A percentile compares a stretch with the other conserved stretches of the same genome.
These are phyloP conservation scores for Boletus subcaerulescens DNA, from an alignment of 768 basidiomycete species.

Conservation along the genomic window DNA sequence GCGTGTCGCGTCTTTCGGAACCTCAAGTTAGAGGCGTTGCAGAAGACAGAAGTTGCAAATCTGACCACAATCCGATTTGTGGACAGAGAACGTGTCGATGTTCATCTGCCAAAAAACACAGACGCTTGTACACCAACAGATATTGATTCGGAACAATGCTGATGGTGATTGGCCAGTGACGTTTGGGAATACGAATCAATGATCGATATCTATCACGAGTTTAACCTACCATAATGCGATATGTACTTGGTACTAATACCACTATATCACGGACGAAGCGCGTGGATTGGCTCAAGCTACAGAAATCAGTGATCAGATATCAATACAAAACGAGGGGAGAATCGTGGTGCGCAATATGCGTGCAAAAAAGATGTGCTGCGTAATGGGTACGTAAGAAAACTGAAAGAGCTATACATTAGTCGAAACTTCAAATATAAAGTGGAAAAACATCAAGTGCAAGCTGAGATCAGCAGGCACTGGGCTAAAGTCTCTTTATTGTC, in stretches of 20 bases:
- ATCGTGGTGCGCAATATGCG: not conserved
- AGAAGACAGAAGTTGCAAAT: conserved; percentile 5
- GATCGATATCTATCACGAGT: not conserved
- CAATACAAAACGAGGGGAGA: conserved; percentile 18
- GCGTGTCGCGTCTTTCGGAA: conserved; percentile 36
- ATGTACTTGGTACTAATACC: too few species aligned
- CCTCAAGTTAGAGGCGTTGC: conserved; percentile 21
- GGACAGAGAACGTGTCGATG: not conserved
- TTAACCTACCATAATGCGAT: not conserved
- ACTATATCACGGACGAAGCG: not conserved
- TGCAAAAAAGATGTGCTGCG: not conserved
- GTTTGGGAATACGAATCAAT: not conserved
- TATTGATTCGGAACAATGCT: not conserved
- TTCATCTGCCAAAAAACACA: not conserved
- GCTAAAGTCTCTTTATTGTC: conserved; percentile 25
- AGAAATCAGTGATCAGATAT: not conserved
- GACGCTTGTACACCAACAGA: not conserved
- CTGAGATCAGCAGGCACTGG: not conserved
- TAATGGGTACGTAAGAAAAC: not conserved
- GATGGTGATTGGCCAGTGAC: not conserved
- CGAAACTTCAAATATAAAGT: not conserved
- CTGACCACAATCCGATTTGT: conserved; percentile 21
- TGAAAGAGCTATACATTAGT: too few species aligned
- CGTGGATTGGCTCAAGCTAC: not conserved
- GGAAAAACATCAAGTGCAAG: conserved; percentile 3